Evolutionary conservation across 768 basidiomycete species (phyloP).

Genomic region (Lactarius akahatsu): DNA sequence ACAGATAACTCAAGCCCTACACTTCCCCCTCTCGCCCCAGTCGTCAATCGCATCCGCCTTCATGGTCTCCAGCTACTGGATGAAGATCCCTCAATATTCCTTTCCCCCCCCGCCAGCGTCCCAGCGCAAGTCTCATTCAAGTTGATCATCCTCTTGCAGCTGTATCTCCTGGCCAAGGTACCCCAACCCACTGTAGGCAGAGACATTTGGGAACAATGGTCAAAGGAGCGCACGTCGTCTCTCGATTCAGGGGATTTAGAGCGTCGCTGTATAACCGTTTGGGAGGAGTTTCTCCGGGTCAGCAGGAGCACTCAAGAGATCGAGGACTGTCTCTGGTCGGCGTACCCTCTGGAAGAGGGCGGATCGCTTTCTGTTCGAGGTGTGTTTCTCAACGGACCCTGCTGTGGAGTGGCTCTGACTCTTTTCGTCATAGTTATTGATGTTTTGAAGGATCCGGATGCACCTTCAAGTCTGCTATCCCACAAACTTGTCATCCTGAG

Average conservation of each 20-base stretch:
- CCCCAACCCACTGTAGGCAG: neutral
- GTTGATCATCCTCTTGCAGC: conserved; percentile 32
- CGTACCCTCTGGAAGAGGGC: conserved; percentile 40
- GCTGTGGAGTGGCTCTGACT: neutral
- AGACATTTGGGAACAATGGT: conserved; percentile 49
- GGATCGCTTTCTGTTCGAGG: conserved; percentile 30
- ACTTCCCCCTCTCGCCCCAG: conserved; percentile 15
- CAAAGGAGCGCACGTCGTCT: conserved; percentile 32
- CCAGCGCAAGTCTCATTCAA: conserved; percentile 21
- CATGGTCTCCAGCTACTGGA: conserved; percentile 22
- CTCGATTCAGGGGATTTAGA: conserved; percentile 38
- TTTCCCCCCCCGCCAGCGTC: neutral
- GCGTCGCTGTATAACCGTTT: conserved; percentile 37
- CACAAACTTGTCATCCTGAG: conserved; percentile 26
- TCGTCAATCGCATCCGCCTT: conserved; percentile 31
- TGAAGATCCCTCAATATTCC: conserved; percentile 10
- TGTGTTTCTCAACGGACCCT: conserved; percentile 17
- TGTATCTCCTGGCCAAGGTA: conserved; percentile 22
- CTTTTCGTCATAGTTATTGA: conserved; percentile 20
- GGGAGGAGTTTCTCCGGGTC: conserved; percentile 45
- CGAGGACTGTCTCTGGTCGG: conserved; percentile 49
- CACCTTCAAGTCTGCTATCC: conserved; percentile 18
- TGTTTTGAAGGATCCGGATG: conserved; percentile 21
- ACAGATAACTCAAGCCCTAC: neutral
- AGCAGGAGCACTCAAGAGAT: conserved; percentile 44